Base-by-base conservation (phyloP, 2,329 filamentous ascomycete genomes). In the Helotiales sp. region DNA sequence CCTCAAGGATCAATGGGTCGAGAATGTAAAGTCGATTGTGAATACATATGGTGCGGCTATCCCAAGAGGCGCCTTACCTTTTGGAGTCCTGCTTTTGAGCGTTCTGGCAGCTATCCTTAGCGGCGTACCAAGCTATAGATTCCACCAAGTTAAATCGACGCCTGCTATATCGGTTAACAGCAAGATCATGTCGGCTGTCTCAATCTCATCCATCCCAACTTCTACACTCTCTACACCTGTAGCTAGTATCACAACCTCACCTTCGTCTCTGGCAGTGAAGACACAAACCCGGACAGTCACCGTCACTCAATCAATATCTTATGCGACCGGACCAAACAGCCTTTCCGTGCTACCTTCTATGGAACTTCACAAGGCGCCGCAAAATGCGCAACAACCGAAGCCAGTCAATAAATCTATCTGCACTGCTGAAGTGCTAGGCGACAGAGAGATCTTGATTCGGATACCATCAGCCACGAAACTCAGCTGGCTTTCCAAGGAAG, bases 401-500 rank as follows among this genome's bases (percentile, higher is more conserved):
- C 42, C 64, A 10, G 52, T 42, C 27, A 65, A 69, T 29, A 67
- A 68, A 54, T 66, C 61, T 5, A 63, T 76, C n/a, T 83, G 79
- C 68, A 76, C 76, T 1, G 79, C 76, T 12, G 74, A 79, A 55
- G 66, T 78, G 13, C 67, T 75, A 58, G 75, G 78, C 56, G 73
- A 75, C 54, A 77, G 79, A 54, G 77, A 82, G 58, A 78, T 86
- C 29, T 68, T 85, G 51, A 76, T 86, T 51, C 79, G 76, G 51
- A 79, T 86, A 12, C 78, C 81, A 2, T 72, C 74, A 48, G 73
- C 69, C 46, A 79, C 74, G 66, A 85, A 79, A 69, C 76, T 76
- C 44, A 74, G 73, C 25, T 86, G 83, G 82, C 74, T 85, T 46
- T 74, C 78, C 3, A 82, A 79, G 65, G 78, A 82, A 30, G 83